phyloP scores from a whole-genome alignment of 192 early-diverging fungal species.

The Podila horticola region DNA sequence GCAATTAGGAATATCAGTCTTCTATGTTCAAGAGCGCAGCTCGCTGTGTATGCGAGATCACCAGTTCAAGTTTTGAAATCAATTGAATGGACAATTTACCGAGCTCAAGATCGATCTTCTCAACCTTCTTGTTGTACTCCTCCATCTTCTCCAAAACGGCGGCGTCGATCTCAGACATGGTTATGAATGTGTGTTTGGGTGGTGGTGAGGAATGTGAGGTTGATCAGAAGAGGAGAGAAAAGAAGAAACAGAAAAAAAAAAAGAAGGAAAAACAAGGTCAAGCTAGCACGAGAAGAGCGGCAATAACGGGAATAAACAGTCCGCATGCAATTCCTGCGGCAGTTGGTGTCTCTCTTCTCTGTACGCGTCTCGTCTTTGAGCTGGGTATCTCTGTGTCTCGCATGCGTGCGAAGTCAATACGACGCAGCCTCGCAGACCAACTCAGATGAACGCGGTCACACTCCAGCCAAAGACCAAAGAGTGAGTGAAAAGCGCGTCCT shows the following conservation, averaged over 20 bases:
- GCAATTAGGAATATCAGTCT: not conserved
- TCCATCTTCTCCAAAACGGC: constrained; percentile 21
- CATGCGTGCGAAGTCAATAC: too few species aligned
- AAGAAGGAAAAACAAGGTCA: not conserved
- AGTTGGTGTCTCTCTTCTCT: too few species aligned
- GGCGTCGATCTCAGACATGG: constrained; percentile 32
- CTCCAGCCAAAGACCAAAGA: too few species aligned
- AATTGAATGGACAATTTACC: constrained; percentile 11
- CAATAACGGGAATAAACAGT: too few species aligned
- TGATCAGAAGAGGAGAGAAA: not conserved
- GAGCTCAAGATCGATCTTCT: constrained; percentile 42
- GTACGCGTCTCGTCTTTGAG: too few species aligned
- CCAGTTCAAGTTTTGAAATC: not conserved
- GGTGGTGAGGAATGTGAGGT: constrained; percentile 1
- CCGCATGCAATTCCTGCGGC: not conserved
- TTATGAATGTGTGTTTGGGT: not conserved
- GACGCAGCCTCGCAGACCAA: too few species aligned
- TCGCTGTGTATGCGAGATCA: too few species aligned
- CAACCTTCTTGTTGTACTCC: constrained; percentile 17
- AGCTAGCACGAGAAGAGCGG: not conserved
- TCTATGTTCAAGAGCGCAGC: not conserved
- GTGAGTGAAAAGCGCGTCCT: too few species aligned
- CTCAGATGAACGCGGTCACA: too few species aligned
- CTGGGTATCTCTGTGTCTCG: too few species aligned
- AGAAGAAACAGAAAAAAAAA: not conserved